A percentile compares a stretch with the other conserved stretches of the same genome.
Conservation (phyloP, 192 early-diverging fungal genomes). For the Umbelopsis sp. region DNA sequence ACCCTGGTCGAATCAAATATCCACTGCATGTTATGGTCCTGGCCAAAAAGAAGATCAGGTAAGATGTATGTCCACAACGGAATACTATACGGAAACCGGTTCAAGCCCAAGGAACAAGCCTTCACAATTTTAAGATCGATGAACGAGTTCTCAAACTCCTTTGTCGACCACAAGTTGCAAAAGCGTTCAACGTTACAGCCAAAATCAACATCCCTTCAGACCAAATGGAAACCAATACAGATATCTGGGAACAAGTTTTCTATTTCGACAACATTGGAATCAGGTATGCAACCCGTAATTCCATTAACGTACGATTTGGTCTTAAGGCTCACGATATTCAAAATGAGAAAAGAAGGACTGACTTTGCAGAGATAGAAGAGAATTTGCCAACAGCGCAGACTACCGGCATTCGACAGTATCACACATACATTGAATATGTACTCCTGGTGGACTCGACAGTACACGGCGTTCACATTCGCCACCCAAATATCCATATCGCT, state of each 20-base stretch:
- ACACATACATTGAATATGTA: neutral
- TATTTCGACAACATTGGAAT: neutral
- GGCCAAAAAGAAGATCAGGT: neutral
- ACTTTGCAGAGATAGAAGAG: neutral
- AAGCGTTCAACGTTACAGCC: neutral
- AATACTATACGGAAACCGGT: neutral
- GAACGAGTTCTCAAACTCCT: neutral
- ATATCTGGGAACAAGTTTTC: constrained; percentile 1
- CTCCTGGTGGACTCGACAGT: no score
- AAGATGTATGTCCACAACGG: neutral
- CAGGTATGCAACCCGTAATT: neutral
- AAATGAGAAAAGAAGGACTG: neutral
- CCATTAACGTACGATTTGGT: neutral
- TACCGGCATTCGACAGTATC: neutral
- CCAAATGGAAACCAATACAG: neutral
- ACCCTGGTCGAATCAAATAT: neutral
- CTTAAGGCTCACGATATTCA: neutral
- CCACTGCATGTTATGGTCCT: neutral
- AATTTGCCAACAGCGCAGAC: neutral
- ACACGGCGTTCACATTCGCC: no score
- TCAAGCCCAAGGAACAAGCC: neutral
- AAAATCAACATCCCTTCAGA: neutral
- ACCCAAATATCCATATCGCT: no score
- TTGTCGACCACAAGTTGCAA: neutral
- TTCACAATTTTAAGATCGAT: neutral